These are phyloP conservation scores for Eragrostis tef DNA, from an alignment of 202 grass and related monocot genomes.

Conservation along the genomic window DNA sequence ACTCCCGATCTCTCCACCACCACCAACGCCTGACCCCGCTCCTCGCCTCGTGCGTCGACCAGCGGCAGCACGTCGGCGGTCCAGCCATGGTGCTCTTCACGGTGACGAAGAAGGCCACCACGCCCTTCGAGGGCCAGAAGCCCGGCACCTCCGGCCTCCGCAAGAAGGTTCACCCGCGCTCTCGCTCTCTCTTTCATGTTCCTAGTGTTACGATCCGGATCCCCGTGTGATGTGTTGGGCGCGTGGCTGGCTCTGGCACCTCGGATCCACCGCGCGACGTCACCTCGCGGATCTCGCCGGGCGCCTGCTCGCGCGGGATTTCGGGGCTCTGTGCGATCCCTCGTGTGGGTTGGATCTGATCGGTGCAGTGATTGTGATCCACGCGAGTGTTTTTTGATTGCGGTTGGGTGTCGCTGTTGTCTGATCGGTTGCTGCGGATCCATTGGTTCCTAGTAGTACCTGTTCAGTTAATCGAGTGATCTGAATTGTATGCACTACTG, in stretches of 20 bases:
- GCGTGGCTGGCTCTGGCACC: neutral
- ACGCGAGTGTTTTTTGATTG: neutral
- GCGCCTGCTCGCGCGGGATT: neutral
- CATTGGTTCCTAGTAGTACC: neutral
- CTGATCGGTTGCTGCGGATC: slow-evolving; percentile 29
- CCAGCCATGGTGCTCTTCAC: slow-evolving; percentile 70
- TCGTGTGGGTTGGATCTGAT: slow-evolving; percentile 22
- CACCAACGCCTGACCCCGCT: slow-evolving; percentile 13
- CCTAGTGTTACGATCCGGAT: slow-evolving; percentile 3
- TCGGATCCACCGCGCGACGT: slow-evolving; percentile 42
- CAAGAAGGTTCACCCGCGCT: slow-evolving; percentile 67
- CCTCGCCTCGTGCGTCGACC: slow-evolving; percentile 30
- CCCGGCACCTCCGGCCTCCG: slow-evolving; percentile 95
- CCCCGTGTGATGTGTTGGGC: neutral
- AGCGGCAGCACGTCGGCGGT: slow-evolving; percentile 10
- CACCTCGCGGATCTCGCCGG: slow-evolving; percentile 47
- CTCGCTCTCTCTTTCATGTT: neutral
- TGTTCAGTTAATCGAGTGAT: neutral
- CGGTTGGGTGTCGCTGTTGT: neutral
- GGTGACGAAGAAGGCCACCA: slow-evolving; percentile 68
- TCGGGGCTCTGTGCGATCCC: neutral
- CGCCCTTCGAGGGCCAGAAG: slow-evolving; percentile 92
- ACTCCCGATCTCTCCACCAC: slow-evolving; percentile 44
- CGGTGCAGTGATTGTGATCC: neutral
- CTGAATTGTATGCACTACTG: slow-evolving; percentile 4